A percentile compares a stretch with the other conserved stretches of the same genome.
phyloP scores from a whole-genome alignment of 345 rosid species.

The Camelina sativa region DNA sequence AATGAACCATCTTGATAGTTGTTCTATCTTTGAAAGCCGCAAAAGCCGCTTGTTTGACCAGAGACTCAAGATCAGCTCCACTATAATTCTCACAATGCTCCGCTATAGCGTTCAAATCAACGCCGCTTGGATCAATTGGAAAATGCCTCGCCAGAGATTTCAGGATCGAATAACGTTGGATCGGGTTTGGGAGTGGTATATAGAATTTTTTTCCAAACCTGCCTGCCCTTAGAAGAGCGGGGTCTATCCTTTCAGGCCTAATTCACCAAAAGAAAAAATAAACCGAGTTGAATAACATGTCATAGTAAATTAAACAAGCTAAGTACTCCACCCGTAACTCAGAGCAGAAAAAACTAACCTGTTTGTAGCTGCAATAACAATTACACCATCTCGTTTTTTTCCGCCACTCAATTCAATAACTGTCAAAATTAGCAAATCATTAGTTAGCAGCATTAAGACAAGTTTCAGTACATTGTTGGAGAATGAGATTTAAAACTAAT shows the following conservation, averaged over 20 bases:
- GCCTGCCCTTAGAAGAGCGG: conserved; percentile 75
- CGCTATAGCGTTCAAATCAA: conserved; percentile 64
- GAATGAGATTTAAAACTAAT: too few species aligned
- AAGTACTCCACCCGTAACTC: too few species aligned
- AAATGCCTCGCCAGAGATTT: conserved; percentile 61
- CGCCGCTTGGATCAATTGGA: conserved; percentile 54
- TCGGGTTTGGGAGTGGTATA: conserved; percentile 66
- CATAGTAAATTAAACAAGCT: too few species aligned
- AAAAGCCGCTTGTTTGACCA: neutral
- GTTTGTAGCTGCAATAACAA: conserved; percentile 48
- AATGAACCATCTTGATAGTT: neutral
- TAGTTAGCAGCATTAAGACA: too few species aligned
- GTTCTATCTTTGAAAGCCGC: neutral
- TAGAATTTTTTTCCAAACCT: conserved; percentile 76
- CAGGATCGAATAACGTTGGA: conserved; percentile 67
- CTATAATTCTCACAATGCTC: conserved; percentile 58
- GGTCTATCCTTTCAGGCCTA: conserved; percentile 41
- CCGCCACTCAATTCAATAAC: conserved; percentile 52
- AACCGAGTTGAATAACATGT: too few species aligned
- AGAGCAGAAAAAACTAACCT: too few species aligned
- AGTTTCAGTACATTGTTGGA: too few species aligned
- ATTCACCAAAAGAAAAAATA: too few species aligned
- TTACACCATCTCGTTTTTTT: conserved; percentile 64
- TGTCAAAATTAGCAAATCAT: neutral
- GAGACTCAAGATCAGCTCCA: conserved; percentile 64